Conservation (phyloP, 768 basidiomycete species). For the Guyanaporus albipodus region DNA sequence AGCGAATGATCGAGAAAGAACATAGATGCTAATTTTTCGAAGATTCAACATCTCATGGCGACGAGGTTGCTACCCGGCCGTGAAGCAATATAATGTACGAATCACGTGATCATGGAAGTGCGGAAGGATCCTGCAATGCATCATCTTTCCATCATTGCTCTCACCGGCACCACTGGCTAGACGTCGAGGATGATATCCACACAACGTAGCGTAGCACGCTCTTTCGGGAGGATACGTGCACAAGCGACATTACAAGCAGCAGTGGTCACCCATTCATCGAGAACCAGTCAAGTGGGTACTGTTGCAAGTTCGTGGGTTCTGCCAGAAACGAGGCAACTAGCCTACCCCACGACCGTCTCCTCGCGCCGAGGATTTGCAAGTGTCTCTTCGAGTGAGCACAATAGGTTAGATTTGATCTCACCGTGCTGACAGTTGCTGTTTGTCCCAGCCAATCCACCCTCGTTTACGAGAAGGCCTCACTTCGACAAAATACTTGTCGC, state of each 20-base stretch:
- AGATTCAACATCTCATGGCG: slow-evolving; percentile 80
- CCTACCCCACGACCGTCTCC: not conserved
- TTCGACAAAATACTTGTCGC: slow-evolving; percentile 92
- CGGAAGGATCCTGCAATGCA: slow-evolving; percentile 24
- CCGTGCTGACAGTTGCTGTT: not conserved
- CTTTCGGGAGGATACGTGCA: slow-evolving; percentile 20
- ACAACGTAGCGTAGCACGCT: slow-evolving; percentile 24
- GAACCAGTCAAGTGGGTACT: slow-evolving; percentile 6
- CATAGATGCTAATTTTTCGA: slow-evolving; percentile 91
- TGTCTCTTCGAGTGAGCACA: slow-evolving; percentile 15
- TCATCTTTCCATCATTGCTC: too few species aligned
- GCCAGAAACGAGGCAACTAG: not conserved
- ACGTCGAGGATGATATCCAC: slow-evolving; percentile 31
- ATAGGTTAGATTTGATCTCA: not conserved
- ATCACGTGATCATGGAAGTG: slow-evolving; percentile 18
- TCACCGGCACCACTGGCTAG: not conserved
- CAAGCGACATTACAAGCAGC: slow-evolving; percentile 10
- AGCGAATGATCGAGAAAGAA: slow-evolving; percentile 45
- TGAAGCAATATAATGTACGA: slow-evolving; percentile 69
- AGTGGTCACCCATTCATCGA: slow-evolving; percentile 1
- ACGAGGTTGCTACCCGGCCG: slow-evolving; percentile 78
- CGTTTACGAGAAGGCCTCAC: slow-evolving; percentile 42
- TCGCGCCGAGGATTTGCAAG: slow-evolving; percentile 17
- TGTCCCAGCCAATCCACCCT: slow-evolving; percentile 1
- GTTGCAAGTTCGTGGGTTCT: slow-evolving; percentile 1